These are phyloP conservation scores for Penicillium sp. DNA, from an alignment of 2,329 filamentous ascomycete genomes.

Conservation along the genomic window DNA sequence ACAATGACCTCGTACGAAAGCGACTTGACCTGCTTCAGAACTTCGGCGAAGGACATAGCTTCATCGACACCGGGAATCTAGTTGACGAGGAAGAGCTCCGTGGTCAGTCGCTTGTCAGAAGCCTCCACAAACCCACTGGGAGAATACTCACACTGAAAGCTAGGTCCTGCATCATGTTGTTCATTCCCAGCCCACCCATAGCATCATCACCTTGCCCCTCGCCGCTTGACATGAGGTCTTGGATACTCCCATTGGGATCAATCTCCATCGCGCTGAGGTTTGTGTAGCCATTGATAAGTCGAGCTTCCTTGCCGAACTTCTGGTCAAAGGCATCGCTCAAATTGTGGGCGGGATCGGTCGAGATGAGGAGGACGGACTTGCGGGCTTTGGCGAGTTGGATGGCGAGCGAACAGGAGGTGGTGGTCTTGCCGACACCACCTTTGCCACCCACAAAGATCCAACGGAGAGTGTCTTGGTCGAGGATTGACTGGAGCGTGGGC, in stretches of 20 bases:
- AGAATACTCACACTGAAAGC: slow-evolving; percentile 72
- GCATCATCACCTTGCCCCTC: slow-evolving; percentile 57
- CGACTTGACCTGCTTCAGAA: slow-evolving; percentile 97
- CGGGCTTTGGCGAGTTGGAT: slow-evolving; percentile 95
- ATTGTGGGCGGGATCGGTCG: slow-evolving; percentile 97
- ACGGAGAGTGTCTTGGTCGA: slow-evolving; percentile 89
- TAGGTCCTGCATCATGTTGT: slow-evolving; percentile 97
- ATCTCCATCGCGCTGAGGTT: slow-evolving; percentile 99
- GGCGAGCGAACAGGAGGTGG: slow-evolving; percentile 96
- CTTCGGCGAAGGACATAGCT: slow-evolving; percentile 99
- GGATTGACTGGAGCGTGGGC: slow-evolving; percentile 86
- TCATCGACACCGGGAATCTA: slow-evolving; percentile 98
- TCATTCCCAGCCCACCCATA: slow-evolving; percentile 66
- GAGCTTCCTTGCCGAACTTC: slow-evolving; percentile 98
- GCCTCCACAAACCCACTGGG: no score
- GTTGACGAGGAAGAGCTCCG: background rate
- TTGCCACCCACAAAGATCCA: slow-evolving; percentile 99
- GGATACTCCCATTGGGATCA: slow-evolving; percentile 95
- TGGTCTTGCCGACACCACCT: slow-evolving; percentile 97
- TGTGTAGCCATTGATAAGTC: slow-evolving; percentile 81
- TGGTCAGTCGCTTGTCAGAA: background rate
- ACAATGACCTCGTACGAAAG: slow-evolving; percentile 98
- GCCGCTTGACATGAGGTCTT: slow-evolving; percentile 81
- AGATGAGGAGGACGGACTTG: slow-evolving; percentile 94
- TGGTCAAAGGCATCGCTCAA: slow-evolving; percentile 95